Conservation (phyloP, 2,329 filamentous ascomycete genomes). For the Chaetomium sp. region DNA sequence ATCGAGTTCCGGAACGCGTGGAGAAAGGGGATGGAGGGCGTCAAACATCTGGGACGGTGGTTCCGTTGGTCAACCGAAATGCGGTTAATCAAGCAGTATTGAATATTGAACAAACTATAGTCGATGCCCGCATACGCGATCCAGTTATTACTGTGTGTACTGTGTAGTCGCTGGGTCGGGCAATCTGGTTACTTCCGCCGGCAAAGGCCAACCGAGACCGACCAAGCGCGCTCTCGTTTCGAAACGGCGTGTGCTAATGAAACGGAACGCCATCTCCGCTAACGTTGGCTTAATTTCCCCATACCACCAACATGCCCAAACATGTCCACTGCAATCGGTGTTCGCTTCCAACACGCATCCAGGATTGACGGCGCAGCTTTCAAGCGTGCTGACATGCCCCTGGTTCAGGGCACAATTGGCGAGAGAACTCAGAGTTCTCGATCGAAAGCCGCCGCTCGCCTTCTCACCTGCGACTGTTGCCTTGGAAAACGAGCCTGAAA, state of each 20-base stretch:
- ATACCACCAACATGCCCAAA: not conserved
- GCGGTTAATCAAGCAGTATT: slow-evolving; percentile 15
- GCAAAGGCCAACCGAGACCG: not conserved
- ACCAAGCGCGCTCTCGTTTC: slow-evolving; percentile 10
- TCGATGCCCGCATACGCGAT: slow-evolving; percentile 6
- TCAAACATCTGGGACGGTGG: not conserved
- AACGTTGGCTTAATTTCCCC: slow-evolving; percentile 1
- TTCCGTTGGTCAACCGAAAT: slow-evolving; percentile 15
- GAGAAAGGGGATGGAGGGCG: not conserved
- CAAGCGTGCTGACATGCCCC: not conserved
- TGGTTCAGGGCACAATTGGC: not conserved
- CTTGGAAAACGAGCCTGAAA: slow-evolving; percentile 5
- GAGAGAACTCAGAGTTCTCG: not conserved
- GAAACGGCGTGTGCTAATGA: slow-evolving; percentile 16
- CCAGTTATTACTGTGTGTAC: too few relatives aligned
- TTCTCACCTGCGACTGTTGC: slow-evolving; percentile 11
- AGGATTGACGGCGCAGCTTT: slow-evolving; percentile 5
- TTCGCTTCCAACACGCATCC: not conserved
- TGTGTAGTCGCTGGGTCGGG: not conserved
- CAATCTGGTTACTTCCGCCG: not conserved
- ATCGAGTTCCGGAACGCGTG: slow-evolving; percentile 6
- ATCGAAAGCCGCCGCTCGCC: not conserved
- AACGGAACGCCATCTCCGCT: not conserved
- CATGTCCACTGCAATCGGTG: not conserved
- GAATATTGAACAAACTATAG: slow-evolving; percentile 6